Evolutionary conservation across 208 protist genomes (phyloP).

Genomic region (Crithidia acanthocephali): DNA sequence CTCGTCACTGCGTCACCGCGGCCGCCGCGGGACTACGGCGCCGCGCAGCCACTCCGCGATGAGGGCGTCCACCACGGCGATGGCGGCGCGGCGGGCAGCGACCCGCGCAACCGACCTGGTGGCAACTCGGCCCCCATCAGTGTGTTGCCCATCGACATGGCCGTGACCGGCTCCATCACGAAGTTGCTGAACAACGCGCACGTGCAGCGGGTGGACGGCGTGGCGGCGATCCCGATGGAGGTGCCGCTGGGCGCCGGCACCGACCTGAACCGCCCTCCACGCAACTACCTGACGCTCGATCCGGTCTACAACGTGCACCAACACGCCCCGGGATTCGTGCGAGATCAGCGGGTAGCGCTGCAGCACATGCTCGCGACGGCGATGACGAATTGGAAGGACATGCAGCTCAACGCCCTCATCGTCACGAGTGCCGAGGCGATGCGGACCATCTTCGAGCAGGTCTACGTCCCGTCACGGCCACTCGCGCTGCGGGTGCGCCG

Average conservation of each 20-base stretch:
- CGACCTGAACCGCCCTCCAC: conserved; percentile 69
- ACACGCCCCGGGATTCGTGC: conserved; percentile 77
- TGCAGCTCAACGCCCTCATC: conserved; percentile 54
- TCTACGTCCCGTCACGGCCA: conserved; percentile 50
- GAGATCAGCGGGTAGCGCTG: conserved; percentile 63
- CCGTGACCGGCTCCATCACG: conserved; percentile 5
- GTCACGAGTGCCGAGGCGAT: conserved; percentile 79
- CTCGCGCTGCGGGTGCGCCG: conserved; percentile 66
- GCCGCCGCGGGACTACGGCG: background rate
- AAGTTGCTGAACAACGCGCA: conserved; percentile 51
- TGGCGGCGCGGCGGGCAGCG: background rate
- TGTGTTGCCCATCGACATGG: conserved; percentile 23
- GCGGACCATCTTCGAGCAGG: conserved; percentile 67
- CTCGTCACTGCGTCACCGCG: background rate
- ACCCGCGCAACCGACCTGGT: background rate
- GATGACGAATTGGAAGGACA: conserved; percentile 61
- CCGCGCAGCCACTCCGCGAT: background rate
- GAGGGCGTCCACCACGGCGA: background rate
- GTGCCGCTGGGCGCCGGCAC: conserved; percentile 58
- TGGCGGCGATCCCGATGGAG: conserved; percentile 63
- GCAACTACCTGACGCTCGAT: conserved; percentile 80
- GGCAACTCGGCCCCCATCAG: conserved; percentile 25
- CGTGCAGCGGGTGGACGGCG: conserved; percentile 67
- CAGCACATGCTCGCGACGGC: conserved; percentile 61
- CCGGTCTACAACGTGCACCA: conserved; percentile 74